Conservation (phyloP, 2,329 filamentous ascomycete genomes). For the Nothophaeocryptopus gaeumannii region DNA sequence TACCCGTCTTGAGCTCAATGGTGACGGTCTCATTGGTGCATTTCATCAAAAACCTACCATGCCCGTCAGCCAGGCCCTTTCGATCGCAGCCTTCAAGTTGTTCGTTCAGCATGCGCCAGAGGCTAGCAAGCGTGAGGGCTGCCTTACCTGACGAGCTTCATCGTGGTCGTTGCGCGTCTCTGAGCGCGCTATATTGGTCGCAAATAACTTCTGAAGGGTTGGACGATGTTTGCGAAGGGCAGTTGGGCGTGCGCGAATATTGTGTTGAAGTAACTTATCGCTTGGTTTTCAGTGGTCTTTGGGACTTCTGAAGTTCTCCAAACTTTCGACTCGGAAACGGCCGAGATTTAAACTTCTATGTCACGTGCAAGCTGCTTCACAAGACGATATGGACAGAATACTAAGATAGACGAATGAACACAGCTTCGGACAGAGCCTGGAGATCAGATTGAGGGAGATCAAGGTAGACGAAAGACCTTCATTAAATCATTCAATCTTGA, state of each 20-base stretch:
- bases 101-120: slow-evolving; percentile 48
- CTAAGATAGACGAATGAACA: too few species aligned
- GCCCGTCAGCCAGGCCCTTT: slow-evolving; percentile 36
- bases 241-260: too few species aligned
- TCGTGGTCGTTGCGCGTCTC: slow-evolving; percentile 49
- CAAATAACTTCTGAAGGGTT: too few species aligned
- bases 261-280: too few species aligned
- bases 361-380: not conserved
- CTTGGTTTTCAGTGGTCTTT: too few species aligned
- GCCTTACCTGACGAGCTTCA: slow-evolving; percentile 95
- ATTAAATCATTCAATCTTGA: not conserved
- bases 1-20: slow-evolving; percentile 97
- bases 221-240: too few species aligned
- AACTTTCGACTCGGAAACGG: not conserved
- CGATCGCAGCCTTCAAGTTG: slow-evolving; percentile 40
- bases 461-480: not conserved
- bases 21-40: slow-evolving; percentile 98
- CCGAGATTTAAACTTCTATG: not conserved
- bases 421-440: too few species aligned
- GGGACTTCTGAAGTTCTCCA: too few species aligned
- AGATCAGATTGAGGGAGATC: too few species aligned
- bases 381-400: too few species aligned
- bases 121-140: slow-evolving; percentile 25
- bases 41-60: slow-evolving; percentile 92
- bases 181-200: slow-evolving; percentile 3